Base-by-base conservation (phyloP, 2,329 filamentous ascomycete genomes). In the Fusarium nelsonii region DNA sequence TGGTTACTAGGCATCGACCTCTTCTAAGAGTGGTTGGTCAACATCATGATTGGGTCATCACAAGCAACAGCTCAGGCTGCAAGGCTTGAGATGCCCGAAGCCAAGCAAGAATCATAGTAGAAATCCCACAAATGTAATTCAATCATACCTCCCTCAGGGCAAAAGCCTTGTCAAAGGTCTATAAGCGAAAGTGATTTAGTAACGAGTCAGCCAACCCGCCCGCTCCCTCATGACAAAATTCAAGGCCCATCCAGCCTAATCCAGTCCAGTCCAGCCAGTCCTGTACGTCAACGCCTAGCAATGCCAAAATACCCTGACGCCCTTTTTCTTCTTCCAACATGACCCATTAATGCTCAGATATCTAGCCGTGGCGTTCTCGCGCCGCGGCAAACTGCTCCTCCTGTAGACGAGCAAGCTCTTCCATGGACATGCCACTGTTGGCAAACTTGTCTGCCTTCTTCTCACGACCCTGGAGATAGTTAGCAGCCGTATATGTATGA, bases 401-500 rank as follows among this genome's bases (percentile, higher is more conserved):
- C 78, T 99, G 96, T 75, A 97, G 88, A 49, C 91, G 87, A 59
- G 96, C 88, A 49, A 99, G 85, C 79, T 99, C 92, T 73, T 97
- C 96, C 77, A 97, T 90, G 1, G 92, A 92, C 82, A 98, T 87
- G 55, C 95, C 95, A 77, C 94, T 97, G 78, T 96, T 92, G 75
- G 97, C 95, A 76, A 98, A 94, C 82, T 98, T 98, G 80, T 94
- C 97, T 70, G 94, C 92, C 81, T 97, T 97, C 85, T 97, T 97
- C 82, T 99, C 96, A 48, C 95, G 92, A 32, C 92, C 93, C 93
- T 97, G 64, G 8, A 2, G 28, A 8, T 16, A 18, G 43, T 66
- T 87, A 75, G 91, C 87, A 79, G 36, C 12, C 2, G 12, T 23
- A 26, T 11, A n/a, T 40, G 20, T 30, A 20, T 8, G 87, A 15